Percentiles rank a stretch among this genome's conserved stretches.
phyloP scores from a whole-genome alignment of 148 eudicot genomes.

The Simmondsia chinensis region DNA sequence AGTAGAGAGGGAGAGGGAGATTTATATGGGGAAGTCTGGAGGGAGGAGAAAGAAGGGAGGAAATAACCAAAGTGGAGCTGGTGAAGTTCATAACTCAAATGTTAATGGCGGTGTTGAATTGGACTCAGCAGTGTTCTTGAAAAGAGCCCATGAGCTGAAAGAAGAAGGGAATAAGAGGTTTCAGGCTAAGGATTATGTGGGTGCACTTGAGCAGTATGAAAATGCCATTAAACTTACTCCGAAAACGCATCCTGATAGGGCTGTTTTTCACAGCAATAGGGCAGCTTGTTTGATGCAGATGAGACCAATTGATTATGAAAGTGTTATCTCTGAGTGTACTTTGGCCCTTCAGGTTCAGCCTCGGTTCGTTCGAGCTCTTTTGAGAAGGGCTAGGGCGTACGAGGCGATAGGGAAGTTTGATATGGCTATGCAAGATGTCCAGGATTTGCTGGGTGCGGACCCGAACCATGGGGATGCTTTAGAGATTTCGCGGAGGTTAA shows the following conservation, averaged over 20 bases:
- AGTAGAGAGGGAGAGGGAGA: conserved; percentile 3
- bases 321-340: conserved; percentile 68
- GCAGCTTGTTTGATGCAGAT: conserved; percentile 98
- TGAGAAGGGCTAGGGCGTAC: conserved; percentile 72
- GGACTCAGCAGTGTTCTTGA: conserved; percentile 59
- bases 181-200: conserved; percentile 61
- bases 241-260: conserved; percentile 68
- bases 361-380: conserved; percentile 57
- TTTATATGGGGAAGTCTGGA: conserved; percentile 86
- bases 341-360: conserved; percentile 85
- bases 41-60: conserved; percentile 74
- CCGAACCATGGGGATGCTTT: conserved; percentile 73
- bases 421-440: conserved; percentile 69
- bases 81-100: conserved; percentile 21
- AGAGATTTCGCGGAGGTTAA: conserved; percentile 52
- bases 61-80: conserved; percentile 26
- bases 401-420: conserved; percentile 83
- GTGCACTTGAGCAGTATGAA: conserved; percentile 77
- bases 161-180: conserved; percentile 77
- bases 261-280: conserved; percentile 81
- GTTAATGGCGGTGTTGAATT: conserved; percentile 39
- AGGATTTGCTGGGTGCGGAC: conserved; percentile 44
- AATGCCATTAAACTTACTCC: conserved; percentile 80
- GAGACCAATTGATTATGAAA: conserved; percentile 79
- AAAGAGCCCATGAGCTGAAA: conserved; percentile 83